phyloP scores from a whole-genome alignment of 2,329 filamentous ascomycete species.

The Colletotrichum sp. region DNA sequence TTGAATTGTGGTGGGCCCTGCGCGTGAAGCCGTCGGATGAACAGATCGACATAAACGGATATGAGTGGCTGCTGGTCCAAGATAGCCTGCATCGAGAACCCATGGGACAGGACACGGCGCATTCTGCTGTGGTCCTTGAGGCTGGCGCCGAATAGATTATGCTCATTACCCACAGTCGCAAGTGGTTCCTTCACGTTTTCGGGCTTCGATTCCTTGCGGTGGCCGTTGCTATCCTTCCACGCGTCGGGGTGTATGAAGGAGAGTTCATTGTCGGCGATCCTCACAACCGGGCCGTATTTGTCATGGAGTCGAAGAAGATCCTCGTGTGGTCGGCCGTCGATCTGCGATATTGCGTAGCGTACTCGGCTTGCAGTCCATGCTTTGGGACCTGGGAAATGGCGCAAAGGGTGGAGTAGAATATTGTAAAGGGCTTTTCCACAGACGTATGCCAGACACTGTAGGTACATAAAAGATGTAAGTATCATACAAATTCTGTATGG shows the following conservation, averaged over 20 bases:
- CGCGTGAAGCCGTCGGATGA: conserved; percentile 41
- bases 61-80: conserved; percentile 30
- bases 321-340: neutral
- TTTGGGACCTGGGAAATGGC: neutral
- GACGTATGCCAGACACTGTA: neutral
- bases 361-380: neutral
- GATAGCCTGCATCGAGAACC: conserved; percentile 27
- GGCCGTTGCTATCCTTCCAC: conserved; percentile 29
- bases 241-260: neutral
- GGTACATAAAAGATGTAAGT: neutral
- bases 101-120: conserved; percentile 19
- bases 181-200: conserved; percentile 10
- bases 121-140: neutral
- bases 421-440: neutral
- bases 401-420: neutral
- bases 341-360: neutral
- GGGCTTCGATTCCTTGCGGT: conserved; percentile 10
- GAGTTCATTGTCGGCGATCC: neutral
- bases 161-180: neutral
- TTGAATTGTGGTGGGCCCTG: too few species aligned
- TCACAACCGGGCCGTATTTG: neutral
- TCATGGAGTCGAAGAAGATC: neutral
- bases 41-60: conserved; percentile 39
- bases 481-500: neutral
- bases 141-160: conserved; percentile 21